Evolutionary conservation across 2,329 filamentous ascomycete species (phyloP).

Genomic region (Fusarium subtropicale): DNA sequence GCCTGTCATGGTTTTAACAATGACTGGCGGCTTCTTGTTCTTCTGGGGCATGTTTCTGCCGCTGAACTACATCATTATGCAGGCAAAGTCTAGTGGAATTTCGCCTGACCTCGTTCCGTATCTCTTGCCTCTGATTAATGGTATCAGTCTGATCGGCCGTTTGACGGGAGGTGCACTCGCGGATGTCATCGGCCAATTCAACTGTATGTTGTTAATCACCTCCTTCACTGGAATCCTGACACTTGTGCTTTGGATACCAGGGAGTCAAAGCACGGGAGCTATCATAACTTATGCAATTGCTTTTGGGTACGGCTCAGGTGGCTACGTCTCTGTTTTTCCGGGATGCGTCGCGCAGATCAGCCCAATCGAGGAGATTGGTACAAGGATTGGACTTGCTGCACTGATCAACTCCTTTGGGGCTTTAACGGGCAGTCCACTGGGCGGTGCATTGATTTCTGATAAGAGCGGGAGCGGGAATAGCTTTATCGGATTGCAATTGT

Average conservation of each 20-base stretch:
- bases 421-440: constrained; percentile 1
- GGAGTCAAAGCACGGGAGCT: background rate
- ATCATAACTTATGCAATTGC: background rate
- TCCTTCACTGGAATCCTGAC: background rate
- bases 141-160: background rate
- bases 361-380: background rate
- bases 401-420: background rate
- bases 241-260: background rate
- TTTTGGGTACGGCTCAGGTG: background rate
- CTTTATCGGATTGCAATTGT: background rate
- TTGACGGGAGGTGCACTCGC: background rate
- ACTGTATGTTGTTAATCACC: background rate
- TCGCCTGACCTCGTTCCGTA: fast-evolving
- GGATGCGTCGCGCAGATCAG: background rate
- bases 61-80: background rate
- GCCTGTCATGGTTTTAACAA: fast-evolving
- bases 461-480: background rate
- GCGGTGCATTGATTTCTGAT: background rate
- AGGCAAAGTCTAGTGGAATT: background rate
- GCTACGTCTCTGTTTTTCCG: background rate
- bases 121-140: background rate
- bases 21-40: background rate
- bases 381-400: background rate
- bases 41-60: constrained; percentile 4
- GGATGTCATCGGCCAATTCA: background rate